These are phyloP conservation scores for Wallacemonas sp. DNA, from an alignment of 208 protist genomes.

Conservation along the genomic window DNA sequence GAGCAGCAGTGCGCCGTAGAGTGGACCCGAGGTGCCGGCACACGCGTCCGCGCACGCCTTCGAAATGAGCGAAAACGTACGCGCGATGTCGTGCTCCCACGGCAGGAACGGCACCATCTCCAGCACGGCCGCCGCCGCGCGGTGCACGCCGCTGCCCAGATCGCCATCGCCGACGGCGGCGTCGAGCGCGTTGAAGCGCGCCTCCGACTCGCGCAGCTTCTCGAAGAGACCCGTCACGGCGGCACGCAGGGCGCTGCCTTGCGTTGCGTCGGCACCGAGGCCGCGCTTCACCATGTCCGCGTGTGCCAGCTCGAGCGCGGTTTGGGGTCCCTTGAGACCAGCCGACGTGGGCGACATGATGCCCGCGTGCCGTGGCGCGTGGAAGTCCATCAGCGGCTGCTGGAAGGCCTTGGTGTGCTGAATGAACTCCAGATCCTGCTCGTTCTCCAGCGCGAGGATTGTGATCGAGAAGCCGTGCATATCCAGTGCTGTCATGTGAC, in stretches of 20 bases:
- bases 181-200: conserved; percentile 56
- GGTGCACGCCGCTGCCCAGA: conserved; percentile 58
- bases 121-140: conserved; percentile 30
- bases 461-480: conserved; percentile 89
- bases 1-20: conserved; percentile 65
- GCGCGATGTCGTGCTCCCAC: conserved; percentile 29
- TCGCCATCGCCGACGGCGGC: conserved; percentile 68
- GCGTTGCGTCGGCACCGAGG: conserved; percentile 1
- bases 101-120: conserved; percentile 48
- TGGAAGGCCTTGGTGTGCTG: conserved; percentile 44
- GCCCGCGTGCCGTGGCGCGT: conserved; percentile 25
- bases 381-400: conserved; percentile 50
- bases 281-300: conserved; percentile 4
- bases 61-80: conserved; percentile 45
- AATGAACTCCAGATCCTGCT: conserved; percentile 40
- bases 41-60: conserved; percentile 56
- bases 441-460: conserved; percentile 44
- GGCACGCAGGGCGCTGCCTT: conserved; percentile 23
- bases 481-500: conserved; percentile 88
- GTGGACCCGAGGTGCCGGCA: conserved; percentile 62
- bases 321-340: conserved; percentile 22
- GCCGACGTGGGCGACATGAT: conserved; percentile 21
- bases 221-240: conserved; percentile 31
- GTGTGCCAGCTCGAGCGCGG: conserved; percentile 40
- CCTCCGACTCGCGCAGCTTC: conserved; percentile 29